Conservation (phyloP, 1,284 basidiomycete genomes). For the Chondrostereum purpureum region DNA sequence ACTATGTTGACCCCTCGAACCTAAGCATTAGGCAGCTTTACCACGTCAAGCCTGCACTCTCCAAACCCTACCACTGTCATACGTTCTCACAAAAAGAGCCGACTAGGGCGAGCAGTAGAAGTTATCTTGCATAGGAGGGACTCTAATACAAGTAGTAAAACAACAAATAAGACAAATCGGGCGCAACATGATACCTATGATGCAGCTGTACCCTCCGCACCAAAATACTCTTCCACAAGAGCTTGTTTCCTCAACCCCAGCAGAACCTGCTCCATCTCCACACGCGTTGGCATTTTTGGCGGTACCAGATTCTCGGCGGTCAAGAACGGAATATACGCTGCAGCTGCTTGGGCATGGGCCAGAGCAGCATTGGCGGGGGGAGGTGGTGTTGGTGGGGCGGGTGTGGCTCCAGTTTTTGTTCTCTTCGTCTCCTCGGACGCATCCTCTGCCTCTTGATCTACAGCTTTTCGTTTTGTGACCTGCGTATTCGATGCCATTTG, state of each 20-base stretch:
- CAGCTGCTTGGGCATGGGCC: slow-evolving; percentile 50
- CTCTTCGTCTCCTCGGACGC: slow-evolving; percentile 36
- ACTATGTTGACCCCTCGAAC: too few relatives aligned
- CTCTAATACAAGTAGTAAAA: too few relatives aligned
- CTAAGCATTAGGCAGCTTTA: too few relatives aligned
- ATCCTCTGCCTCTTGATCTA: slow-evolving; percentile 37
- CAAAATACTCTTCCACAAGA: slow-evolving; percentile 72
- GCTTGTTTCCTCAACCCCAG: slow-evolving; percentile 78
- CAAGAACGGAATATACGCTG: slow-evolving; percentile 73
- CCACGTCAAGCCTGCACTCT: too few relatives aligned
- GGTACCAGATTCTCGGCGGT: slow-evolving; percentile 64
- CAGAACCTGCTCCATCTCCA: slow-evolving; percentile 77
- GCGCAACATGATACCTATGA: too few relatives aligned
- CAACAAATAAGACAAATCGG: too few relatives aligned
- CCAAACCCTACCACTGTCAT: too few relatives aligned
- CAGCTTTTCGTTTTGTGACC: slow-evolving; percentile 47
- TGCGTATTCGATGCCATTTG: slow-evolving; percentile 15
- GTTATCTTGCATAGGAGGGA: too few relatives aligned
- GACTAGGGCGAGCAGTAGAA: too few relatives aligned
- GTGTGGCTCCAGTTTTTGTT: slow-evolving; percentile 24
- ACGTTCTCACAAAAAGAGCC: too few relatives aligned
- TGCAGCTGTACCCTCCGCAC: slow-evolving; percentile 28
- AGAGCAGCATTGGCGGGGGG: slow-evolving; percentile 28
- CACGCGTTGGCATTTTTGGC: slow-evolving; percentile 67
- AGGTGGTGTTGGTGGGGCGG: slow-evolving; percentile 15